These are phyloP conservation scores for Penicillium aurantiogriseum DNA, from an alignment of 2,329 filamentous ascomycete genomes.

Conservation along the genomic window DNA sequence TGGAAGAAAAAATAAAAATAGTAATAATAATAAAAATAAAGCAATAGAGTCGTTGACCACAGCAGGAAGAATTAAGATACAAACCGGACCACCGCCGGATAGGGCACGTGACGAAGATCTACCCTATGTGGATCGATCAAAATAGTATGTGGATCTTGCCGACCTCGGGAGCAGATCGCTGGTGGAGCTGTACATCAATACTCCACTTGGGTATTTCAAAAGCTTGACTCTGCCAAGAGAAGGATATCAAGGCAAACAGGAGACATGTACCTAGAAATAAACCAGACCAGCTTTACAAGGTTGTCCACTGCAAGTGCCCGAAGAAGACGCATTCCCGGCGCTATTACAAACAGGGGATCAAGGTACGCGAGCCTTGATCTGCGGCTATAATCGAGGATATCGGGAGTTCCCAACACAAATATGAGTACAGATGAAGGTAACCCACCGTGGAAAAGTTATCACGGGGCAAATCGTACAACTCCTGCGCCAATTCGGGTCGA, in stretches of 20 bases:
- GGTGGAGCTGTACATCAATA: background rate
- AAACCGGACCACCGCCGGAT: background rate
- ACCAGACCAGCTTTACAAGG: background rate
- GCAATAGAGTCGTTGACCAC: background rate
- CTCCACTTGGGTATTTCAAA: background rate
- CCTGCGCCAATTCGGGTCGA: background rate
- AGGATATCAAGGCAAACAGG: background rate
- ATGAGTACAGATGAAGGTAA: background rate
- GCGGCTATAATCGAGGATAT: background rate
- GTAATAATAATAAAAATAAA: background rate
- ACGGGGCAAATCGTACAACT: background rate
- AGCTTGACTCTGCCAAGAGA: background rate
- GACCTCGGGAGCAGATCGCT: background rate
- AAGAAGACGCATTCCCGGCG: background rate
- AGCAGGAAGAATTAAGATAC: background rate
- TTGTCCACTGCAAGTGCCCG: background rate
- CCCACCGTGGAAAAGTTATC: too few relatives aligned
- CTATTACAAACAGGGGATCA: background rate
- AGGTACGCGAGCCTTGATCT: background rate
- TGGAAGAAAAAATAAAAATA: background rate
- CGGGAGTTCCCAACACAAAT: too few relatives aligned
- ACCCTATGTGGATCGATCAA: background rate
- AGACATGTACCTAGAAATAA: background rate
- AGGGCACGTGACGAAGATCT: background rate
- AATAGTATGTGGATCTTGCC: background rate